Percentiles rank a stretch among this genome's conserved stretches.
Conservation (phyloP, 2,329 filamentous ascomycete genomes). For the Pseudogymnoascus sp. region DNA sequence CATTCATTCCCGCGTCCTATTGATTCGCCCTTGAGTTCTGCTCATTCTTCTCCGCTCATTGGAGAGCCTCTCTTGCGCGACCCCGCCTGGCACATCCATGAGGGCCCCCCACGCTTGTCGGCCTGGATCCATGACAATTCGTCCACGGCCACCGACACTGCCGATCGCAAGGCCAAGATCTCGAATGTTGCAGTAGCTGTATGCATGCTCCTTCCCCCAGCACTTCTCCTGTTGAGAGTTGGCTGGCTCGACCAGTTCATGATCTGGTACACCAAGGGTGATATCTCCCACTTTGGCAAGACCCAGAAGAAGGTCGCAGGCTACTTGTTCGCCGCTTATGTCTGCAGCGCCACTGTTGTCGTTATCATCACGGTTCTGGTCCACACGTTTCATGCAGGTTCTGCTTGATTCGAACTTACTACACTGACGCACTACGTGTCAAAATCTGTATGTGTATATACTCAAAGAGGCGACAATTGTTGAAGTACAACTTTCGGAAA, state of each 20-base stretch:
- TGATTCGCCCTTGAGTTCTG: background rate
- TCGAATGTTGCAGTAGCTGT: slow-evolving; percentile 19
- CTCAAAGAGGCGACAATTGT: slow-evolving; percentile 1
- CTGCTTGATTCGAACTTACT: background rate
- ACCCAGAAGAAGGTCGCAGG: slow-evolving; percentile 17
- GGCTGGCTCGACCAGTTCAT: slow-evolving; percentile 22
- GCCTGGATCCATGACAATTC: slow-evolving; percentile 15
- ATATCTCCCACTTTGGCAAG: slow-evolving; percentile 18
- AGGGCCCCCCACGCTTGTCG: slow-evolving; percentile 16
- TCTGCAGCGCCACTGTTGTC: background rate
- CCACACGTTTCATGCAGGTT: background rate
- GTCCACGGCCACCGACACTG: slow-evolving; percentile 11
- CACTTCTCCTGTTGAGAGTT: slow-evolving; percentile 20
- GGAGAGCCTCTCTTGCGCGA: background rate
- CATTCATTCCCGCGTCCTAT: background rate
- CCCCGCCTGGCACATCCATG: background rate
- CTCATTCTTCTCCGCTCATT: background rate
- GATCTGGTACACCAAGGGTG: slow-evolving; percentile 20
- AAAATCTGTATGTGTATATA: background rate
- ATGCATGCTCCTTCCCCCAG: slow-evolving; percentile 23
- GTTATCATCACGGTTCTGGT: background rate
- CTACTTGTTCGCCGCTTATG: background rate
- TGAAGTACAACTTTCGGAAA: slow-evolving; percentile 2
- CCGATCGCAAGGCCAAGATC: slow-evolving; percentile 15
- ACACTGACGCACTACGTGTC: background rate